Percentiles rank a stretch among this genome's conserved stretches.
phyloP scores from a whole-genome alignment of 305 asterid species.

The Salvia sclarea region DNA sequence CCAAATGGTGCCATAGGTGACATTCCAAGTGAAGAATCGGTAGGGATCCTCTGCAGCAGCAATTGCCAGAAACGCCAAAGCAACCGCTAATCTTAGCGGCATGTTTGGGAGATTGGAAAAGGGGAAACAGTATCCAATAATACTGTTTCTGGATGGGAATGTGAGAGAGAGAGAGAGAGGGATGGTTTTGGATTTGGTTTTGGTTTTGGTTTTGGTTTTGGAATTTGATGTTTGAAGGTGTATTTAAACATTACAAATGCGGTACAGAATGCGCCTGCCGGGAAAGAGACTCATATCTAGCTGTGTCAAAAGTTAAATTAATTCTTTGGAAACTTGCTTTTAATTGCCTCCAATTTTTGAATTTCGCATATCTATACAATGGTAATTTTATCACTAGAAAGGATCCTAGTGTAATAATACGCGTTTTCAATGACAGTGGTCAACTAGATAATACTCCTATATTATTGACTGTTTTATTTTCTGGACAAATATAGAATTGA shows the following conservation, averaged over 20 bases:
- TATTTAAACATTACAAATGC: constrained; percentile 32
- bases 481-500: too few relatives aligned
- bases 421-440: neutral
- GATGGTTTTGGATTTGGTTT: neutral
- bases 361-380: neutral
- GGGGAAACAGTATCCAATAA: neutral
- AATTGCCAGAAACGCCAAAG: constrained; percentile 29
- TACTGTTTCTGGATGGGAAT: neutral
- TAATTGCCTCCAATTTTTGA: neutral
- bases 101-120: neutral
- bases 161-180: neutral
- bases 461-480: too few relatives aligned
- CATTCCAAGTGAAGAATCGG: constrained; percentile 81
- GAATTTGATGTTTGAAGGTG: neutral
- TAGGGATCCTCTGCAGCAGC: constrained; percentile 73
- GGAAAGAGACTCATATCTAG: constrained; percentile 1
- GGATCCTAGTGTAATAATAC: too few relatives aligned
- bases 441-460: too few relatives aligned
- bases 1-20: constrained; percentile 74
- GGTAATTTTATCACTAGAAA: too few relatives aligned
- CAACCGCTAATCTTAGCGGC: constrained; percentile 39
- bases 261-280: constrained; percentile 6
- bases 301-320: neutral
- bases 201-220: neutral
- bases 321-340: neutral